Evolutionary conservation across 2,329 filamentous ascomycete species (phyloP), one percentile per base, ranked within the genome.

Genomic region (Emmonsiellopsis sp.): DNA sequence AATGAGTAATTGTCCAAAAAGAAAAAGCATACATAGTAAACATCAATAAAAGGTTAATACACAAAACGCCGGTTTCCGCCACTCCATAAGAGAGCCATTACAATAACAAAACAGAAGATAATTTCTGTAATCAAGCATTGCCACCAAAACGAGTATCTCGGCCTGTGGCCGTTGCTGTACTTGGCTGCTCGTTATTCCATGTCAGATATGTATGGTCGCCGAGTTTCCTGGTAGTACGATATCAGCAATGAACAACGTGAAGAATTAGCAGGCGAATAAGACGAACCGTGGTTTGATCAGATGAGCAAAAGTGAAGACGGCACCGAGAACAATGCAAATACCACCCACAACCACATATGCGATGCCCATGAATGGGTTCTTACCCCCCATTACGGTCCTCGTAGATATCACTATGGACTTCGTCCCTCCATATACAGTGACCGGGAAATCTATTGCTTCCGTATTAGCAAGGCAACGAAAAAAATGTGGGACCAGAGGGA

Each of bases 131-230:
- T 37, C 10, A 55, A 37, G 58, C 57, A 53, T 58, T 58, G 7
- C 60, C 53, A 43, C 68, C 64, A 53, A 68, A 65, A 53, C 65
- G 60, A 48, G 84, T 78, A 58, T 85, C 81, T 55, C 84, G 82
- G 44, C 72, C 74, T 2, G 74, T 74, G 27, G 74, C 67, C 14
- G 77, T 79, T 55, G 78, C 80, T 45, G 80, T 77, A 55, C 74
- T 77, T 6, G 80, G 76, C 56, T 81, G 74, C 45, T 87, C 84
- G 57, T 83, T 86, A 69, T 97, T 96, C 93, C 93, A 98, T 27
- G 88, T 93, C 48, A 98, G 80, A 69, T 98, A 97, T 7, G 90
- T 96, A 71, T 97, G 93, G 69, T 98, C 93, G 57, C 93, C 93
- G 42, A 98, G 81, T 86, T 97, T 98, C 65, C 93, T 92, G 59